These are phyloP conservation scores for Aquilaria agallochum DNA, from an alignment of 441 rosid species.

Conservation along the genomic window DNA sequence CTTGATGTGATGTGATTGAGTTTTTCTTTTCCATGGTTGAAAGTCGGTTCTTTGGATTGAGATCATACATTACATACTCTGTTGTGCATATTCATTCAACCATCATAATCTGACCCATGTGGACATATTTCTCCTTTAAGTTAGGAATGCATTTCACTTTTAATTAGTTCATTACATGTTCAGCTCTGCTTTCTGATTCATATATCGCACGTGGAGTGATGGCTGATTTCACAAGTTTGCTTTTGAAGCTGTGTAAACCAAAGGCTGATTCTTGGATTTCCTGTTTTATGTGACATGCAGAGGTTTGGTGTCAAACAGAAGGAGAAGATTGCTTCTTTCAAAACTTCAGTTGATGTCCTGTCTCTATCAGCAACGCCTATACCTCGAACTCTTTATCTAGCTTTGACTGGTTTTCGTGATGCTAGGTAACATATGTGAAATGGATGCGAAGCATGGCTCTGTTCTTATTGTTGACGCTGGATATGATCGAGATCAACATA, in stretches of 20 bases:
- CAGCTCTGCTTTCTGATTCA: no score
- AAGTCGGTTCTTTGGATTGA: no score
- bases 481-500: conserved; percentile 4
- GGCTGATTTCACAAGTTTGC: no score
- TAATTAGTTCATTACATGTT: no score
- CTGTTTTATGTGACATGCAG: conserved; percentile 36
- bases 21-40: not conserved
- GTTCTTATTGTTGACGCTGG: conserved; percentile 8
- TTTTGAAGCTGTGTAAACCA: no score
- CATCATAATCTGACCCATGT: no score
- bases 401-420: conserved; percentile 98
- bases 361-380: conserved; percentile 98
- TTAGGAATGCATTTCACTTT: no score
- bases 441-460: not conserved
- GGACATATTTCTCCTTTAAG: no score
- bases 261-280: conserved; percentile 19
- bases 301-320: conserved; percentile 99
- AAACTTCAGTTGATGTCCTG: conserved; percentile 95
- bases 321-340: conserved; percentile 96
- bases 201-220: no score
- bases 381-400: conserved; percentile 95
- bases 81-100: no score
- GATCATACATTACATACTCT: no score
- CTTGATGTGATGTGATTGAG: conserved; percentile 2
- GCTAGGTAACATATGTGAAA: conserved; percentile 61